phyloP scores from a whole-genome alignment of 75 land plant species.

The Pinus taeda region DNA sequence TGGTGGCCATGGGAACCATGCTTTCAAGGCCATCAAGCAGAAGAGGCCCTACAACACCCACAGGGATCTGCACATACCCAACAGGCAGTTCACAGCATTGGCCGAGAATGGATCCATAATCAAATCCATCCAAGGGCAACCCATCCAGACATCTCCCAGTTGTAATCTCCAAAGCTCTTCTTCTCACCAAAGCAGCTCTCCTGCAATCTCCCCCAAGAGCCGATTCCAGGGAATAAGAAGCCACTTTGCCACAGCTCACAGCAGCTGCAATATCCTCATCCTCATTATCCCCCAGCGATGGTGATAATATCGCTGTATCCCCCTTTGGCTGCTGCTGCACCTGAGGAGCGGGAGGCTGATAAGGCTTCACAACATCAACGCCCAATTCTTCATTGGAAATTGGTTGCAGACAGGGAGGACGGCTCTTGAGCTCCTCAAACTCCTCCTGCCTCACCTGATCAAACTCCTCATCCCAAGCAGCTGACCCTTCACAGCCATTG shows the following conservation, averaged over 20 bases:
- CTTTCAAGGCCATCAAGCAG: slow-evolving; percentile 58
- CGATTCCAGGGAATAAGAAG: slow-evolving; percentile 68
- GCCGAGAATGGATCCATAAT: slow-evolving; percentile 59
- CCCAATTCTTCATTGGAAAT: background rate
- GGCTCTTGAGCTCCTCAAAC: no score
- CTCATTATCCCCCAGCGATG: slow-evolving; percentile 17
- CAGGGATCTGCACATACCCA: slow-evolving; percentile 76
- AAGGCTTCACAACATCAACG: background rate
- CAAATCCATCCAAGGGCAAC: slow-evolving; percentile 65
- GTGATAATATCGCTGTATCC: no score
- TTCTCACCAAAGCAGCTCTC: slow-evolving; percentile 51
- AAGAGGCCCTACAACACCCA: slow-evolving; percentile 79
- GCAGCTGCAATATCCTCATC: slow-evolving; percentile 51
- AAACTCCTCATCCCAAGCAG: no score
- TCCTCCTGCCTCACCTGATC: no score
- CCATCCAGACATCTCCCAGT: slow-evolving; percentile 53
- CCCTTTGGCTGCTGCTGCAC: slow-evolving; percentile 1
- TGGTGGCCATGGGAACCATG: slow-evolving; percentile 85
- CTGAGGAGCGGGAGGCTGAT: slow-evolving; percentile 8
- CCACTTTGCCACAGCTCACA: slow-evolving; percentile 39
- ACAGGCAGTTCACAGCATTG: slow-evolving; percentile 86
- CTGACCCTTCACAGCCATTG: no score
- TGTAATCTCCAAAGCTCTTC: slow-evolving; percentile 41
- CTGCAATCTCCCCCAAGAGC: slow-evolving; percentile 51
- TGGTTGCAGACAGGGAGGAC: no score